Conservation (phyloP, 805 yeast genomes). For the Suhomyces kilbournensis region DNA sequence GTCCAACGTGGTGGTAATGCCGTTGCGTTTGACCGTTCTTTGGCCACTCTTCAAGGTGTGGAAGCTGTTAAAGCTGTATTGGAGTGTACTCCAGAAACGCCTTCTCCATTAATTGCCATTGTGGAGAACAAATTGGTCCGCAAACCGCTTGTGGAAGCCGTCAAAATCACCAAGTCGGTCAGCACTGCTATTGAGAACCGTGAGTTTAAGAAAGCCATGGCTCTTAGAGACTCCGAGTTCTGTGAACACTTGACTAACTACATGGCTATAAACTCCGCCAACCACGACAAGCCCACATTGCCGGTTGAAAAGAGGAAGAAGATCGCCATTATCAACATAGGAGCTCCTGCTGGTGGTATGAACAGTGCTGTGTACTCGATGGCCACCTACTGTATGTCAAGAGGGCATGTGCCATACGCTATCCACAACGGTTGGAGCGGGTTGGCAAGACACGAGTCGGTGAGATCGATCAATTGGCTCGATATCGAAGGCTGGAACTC, state of each 20-base stretch:
- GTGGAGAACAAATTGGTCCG: constrained; percentile 83
- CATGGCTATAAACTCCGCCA: constrained; percentile 63
- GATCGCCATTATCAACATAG: constrained; percentile 85
- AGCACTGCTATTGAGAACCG: constrained; percentile 79
- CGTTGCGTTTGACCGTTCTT: constrained; percentile 85
- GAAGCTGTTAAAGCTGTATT: constrained; percentile 94
- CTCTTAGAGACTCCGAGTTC: constrained; percentile 83
- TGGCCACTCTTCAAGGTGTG: constrained; percentile 96
- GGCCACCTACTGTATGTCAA: constrained; percentile 80
- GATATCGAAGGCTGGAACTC: constrained; percentile 87
- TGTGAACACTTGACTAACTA: constrained; percentile 75
- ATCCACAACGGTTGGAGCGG: constrained; percentile 94
- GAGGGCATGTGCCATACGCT: constrained; percentile 88
- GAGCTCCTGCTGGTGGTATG: constrained; percentile 98
- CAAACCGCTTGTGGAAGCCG: constrained; percentile 86
- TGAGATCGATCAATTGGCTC: constrained; percentile 72
- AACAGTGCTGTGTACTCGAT: constrained; percentile 91
- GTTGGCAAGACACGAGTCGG: constrained; percentile 82
- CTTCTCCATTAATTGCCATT: constrained; percentile 92
- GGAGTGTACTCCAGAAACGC: constrained; percentile 82
- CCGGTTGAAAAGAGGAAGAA: constrained; percentile 63
- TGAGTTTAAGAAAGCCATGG: constrained; percentile 84
- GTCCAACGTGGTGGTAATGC: constrained; percentile 99
- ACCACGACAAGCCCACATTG: constrained; percentile 54
- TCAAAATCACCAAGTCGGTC: constrained; percentile 79